Base-by-base conservation (phyloP, 192 early-diverging fungal genomes). In the Coemansia brasiliensis region DNA sequence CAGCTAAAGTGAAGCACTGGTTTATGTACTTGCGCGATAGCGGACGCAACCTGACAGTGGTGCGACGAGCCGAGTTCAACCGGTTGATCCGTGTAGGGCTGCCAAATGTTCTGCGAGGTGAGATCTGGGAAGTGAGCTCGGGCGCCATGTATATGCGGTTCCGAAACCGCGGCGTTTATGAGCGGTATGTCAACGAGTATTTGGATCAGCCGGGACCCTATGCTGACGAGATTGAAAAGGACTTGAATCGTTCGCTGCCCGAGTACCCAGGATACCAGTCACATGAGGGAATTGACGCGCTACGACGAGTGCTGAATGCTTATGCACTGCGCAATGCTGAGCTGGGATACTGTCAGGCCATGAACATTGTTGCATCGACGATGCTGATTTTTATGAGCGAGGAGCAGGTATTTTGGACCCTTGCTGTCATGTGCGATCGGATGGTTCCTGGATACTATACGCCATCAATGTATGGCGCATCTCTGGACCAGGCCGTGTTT, bases 301-400 rank as follows among this genome's bases (percentile, higher is more conserved):
- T 99, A 40, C 88, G 97, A n/a, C 86, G 94, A 16, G 95, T 98
- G 21, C 77, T 99, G 39, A 90, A 88, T 52, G 89, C 90, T 2
- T 93, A 93, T 62, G 82, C 90, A 16, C 86, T 87, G 84, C 87
- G 86, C 54, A 86, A 92, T 55, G 83, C 90, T 0, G 93, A 96
- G 68, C 85, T 99, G 17, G 97, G 97, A n/a, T 99, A 99, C 75
- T 99, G 97, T 73, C 97, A 99, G 69, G 95, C 97, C 3, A 99
- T 99, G 97, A 99, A 99, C 73, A 95, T 99, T 81, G 90, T 99
- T 1, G 92, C 94, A 40, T 93, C 90, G 24, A 91, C 94, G 0
- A 80, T 99, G 61, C 78, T 99, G 42, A 93, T 99, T 24, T 97
- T 90, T 61, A 84, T 93, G 79, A 90, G 86, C 3, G 97, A 99